Base-by-base conservation (phyloP, 768 basidiomycete genomes). In the Pilatotrama ljubarskyi region DNA sequence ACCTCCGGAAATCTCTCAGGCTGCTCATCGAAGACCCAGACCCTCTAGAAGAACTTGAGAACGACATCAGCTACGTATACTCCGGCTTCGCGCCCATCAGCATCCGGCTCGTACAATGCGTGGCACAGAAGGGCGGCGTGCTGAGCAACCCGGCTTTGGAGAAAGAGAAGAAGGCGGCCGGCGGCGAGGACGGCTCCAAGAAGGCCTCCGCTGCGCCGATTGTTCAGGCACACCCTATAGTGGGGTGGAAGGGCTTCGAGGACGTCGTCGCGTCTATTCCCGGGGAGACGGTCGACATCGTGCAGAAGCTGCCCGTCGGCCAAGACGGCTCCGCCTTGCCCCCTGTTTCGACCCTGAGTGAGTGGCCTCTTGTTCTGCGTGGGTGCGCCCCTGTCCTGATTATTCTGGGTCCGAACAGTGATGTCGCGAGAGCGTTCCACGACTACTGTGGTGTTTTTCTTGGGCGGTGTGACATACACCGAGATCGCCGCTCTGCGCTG, bases 201-300 rank as follows among this genome's bases (percentile, higher is more conserved):
- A 78, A 75, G 54, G 76, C 73, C 44, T 66, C 66, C 41, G 58
- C 72, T n/a, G 65, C 72, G 24, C 78, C 76, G 52, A 87, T 85
- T 70, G 79, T 90, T 40, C 88, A 86, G 69, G 94, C 95, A 1
- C 95, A 97, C 73, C 90, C 93, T 2, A 90, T 99, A 59, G 84
- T 90, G 9, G 96, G 96, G 2, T 99, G 96, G 95, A 96, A 91
- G 73, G 96, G 95, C 22, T 94, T 99, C 69, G 97, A 98, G 73
- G 96, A 98, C 68, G 83, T 92, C 14, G 71, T 97, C 20, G 82
- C 82, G 36, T 79, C 81, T 53, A 86, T 98, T 55, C 91, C 94
- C 0, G 97, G 97, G 2, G 84, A 86, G 69, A 91, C 88, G 20
- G 83, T 97, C 41, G 95, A 99, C 73, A 81, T 91, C 36, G 75